Evolutionary conservation across 176 grass and related monocot genomes (phyloP).

Genomic region (Oryza glaberrima): DNA sequence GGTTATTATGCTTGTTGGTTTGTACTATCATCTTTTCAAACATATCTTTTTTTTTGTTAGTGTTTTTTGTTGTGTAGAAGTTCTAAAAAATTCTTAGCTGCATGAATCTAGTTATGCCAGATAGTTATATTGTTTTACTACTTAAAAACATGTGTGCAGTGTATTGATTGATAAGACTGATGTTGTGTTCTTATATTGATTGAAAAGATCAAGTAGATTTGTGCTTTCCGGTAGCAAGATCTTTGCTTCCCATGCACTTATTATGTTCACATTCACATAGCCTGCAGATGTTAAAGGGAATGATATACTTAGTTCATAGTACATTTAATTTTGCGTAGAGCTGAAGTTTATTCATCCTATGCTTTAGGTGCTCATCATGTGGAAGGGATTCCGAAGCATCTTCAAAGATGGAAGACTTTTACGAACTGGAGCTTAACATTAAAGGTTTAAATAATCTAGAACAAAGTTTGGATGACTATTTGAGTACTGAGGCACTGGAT

Average conservation of each 20-base stretch:
- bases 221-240: neutral
- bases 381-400: conserved; percentile 94
- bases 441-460: conserved; percentile 91
- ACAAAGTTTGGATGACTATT: conserved; percentile 92
- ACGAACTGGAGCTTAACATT: conserved; percentile 97
- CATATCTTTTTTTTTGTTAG: conserved; percentile 4
- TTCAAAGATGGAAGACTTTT: conserved; percentile 98
- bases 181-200: conserved; percentile 11
- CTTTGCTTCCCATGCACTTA: conserved; percentile 9
- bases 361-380: conserved; percentile 83
- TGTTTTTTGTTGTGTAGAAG: neutral
- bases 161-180: neutral
- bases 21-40: conserved; percentile 4
- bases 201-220: conserved; percentile 5
- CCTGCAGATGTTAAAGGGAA: neutral
- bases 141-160: neutral
- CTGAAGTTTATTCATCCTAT: conserved; percentile 39
- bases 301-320: conserved; percentile 20
- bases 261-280: conserved; percentile 25
- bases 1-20: conserved; percentile 5
- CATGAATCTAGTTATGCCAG: neutral
- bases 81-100: neutral
- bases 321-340: conserved; percentile 32
- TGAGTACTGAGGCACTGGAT: conserved; percentile 81
- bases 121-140: conserved; percentile 34